phyloP scores from a whole-genome alignment of 176 grass and related monocot species.

The Carex parvula region DNA sequence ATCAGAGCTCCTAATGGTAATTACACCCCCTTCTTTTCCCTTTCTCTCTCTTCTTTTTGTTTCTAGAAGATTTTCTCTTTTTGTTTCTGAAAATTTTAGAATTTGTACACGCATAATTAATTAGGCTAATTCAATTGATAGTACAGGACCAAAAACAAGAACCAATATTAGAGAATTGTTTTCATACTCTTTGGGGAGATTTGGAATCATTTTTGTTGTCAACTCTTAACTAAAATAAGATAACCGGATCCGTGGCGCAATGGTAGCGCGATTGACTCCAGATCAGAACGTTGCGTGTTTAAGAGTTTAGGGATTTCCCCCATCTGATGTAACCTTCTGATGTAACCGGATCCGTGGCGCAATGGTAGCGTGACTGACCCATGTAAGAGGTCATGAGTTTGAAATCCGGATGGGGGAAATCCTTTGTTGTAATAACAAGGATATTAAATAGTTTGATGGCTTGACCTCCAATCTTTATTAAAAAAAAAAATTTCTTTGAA shows the following conservation, averaged over 20 bases:
- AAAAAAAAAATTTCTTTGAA: no score
- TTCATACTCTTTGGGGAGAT: not conserved
- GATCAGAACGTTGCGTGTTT: constrained; percentile 98
- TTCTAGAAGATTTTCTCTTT: not conserved
- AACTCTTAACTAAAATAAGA: no score
- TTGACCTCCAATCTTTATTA: no score
- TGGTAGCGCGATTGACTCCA: constrained; percentile 95
- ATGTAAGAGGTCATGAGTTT: no score
- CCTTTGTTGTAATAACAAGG: no score
- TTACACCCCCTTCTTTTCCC: not conserved
- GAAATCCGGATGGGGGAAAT: no score
- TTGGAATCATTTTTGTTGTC: not conserved
- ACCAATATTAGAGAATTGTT: not conserved
- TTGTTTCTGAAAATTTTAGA: no score
- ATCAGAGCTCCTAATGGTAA: constrained; percentile 67
- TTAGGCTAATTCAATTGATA: not conserved
- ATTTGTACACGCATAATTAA: not conserved
- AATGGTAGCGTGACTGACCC: constrained; percentile 99
- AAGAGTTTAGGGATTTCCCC: no score
- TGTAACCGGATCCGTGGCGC: constrained; percentile 93
- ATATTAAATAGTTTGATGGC: no score
- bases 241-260: constrained; percentile 96
- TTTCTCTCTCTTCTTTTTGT: not conserved
- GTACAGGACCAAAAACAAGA: not conserved
- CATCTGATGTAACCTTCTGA: no score